Conservation (phyloP, 257 asterid species). For the Solanum megistacrolobum region DNA sequence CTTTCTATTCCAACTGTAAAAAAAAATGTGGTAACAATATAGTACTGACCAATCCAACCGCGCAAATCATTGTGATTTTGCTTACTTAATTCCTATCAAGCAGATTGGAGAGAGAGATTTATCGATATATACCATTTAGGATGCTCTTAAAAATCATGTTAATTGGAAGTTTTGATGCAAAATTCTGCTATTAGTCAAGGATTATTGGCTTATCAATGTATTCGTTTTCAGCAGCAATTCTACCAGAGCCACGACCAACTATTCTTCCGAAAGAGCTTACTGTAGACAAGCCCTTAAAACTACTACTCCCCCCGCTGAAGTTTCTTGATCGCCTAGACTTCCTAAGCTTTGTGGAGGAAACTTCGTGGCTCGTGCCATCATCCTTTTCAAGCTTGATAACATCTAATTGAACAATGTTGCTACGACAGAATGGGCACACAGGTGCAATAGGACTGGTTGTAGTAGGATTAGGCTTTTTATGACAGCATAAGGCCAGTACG, state of each 20-base stretch:
- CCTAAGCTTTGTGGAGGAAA: slow-evolving; percentile 41
- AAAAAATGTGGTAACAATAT: neutral
- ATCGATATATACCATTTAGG: slow-evolving; percentile 4
- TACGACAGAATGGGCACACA: slow-evolving; percentile 90
- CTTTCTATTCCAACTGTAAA: slow-evolving; percentile 14
- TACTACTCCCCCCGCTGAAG: slow-evolving; percentile 82
- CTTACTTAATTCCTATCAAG: slow-evolving; percentile 25
- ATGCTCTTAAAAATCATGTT: neutral
- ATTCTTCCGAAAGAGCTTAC: slow-evolving; percentile 71
- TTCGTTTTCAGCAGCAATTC: slow-evolving; percentile 47
- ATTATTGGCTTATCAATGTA: slow-evolving; percentile 57
- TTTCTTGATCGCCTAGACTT: slow-evolving; percentile 64
- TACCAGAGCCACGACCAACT: slow-evolving; percentile 62
- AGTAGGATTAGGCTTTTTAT: slow-evolving; percentile 79
- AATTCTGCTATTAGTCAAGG: slow-evolving; percentile 21
- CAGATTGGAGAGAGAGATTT: slow-evolving; percentile 4
- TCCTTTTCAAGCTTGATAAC: slow-evolving; percentile 44
- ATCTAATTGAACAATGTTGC: slow-evolving; percentile 55
- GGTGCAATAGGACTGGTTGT: slow-evolving; percentile 38
- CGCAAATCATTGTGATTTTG: slow-evolving; percentile 28
- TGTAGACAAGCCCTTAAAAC: slow-evolving; percentile 71
- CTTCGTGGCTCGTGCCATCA: slow-evolving; percentile 31
- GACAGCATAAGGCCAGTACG: slow-evolving; percentile 80
- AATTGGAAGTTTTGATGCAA: neutral
- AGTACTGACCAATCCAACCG: slow-evolving; percentile 23